These are phyloP conservation scores for Penicillium sp. DNA, from an alignment of 2,329 filamentous ascomycete species.

Conservation along the genomic window DNA sequence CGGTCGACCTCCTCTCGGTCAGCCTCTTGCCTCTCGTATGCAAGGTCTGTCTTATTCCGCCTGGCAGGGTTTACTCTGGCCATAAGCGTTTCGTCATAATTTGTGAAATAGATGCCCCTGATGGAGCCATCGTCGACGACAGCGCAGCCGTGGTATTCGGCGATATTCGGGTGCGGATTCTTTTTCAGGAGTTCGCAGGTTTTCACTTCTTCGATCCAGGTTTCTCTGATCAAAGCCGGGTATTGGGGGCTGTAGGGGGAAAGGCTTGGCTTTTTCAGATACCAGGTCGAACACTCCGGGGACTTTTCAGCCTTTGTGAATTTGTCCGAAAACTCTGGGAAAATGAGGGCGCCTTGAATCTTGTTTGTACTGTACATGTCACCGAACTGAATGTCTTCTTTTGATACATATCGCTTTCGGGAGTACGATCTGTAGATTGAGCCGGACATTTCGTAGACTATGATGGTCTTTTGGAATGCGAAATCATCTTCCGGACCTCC, in stretches of 20 bases:
- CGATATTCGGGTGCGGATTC: slow-evolving; percentile 3
- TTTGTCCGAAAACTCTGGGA: slow-evolving; percentile 1
- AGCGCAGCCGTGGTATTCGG: slow-evolving; percentile 6
- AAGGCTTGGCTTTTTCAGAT: slow-evolving; percentile 5
- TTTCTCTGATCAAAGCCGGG: neutral
- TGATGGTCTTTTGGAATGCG: neutral
- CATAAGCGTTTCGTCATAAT: slow-evolving; percentile 7
- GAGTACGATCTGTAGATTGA: slow-evolving; percentile 2
- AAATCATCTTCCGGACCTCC: neutral
- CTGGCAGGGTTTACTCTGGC: neutral
- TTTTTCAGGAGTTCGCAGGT: slow-evolving; percentile 4
- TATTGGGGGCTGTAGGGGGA: neutral
- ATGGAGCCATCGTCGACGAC: neutral
- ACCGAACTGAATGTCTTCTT: neutral
- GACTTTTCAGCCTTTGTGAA: slow-evolving; percentile 1
- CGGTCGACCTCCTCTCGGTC: neutral
- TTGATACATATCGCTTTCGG: neutral
- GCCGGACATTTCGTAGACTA: slow-evolving; percentile 3
- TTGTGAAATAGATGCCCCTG: slow-evolving; percentile 2
- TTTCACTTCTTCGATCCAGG: neutral
- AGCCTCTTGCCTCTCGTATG: neutral
- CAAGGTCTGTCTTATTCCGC: neutral
- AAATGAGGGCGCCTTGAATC: neutral
- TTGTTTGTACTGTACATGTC: slow-evolving; percentile 6
- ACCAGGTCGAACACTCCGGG: neutral